phyloP scores from a whole-genome alignment of 352 stramenopile genomes.

The Pythium chondricola region DNA sequence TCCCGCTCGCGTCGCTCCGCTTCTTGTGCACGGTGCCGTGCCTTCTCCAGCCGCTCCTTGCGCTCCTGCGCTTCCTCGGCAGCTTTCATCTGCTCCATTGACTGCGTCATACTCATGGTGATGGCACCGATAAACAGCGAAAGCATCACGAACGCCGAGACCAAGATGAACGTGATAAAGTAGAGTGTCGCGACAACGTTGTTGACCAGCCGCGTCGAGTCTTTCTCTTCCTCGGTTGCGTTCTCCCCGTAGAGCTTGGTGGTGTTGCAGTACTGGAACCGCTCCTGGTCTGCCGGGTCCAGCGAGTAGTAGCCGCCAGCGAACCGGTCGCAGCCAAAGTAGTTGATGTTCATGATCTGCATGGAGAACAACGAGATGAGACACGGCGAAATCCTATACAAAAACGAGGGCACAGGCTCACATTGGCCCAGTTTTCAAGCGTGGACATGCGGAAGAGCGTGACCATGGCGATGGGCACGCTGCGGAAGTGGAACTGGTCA shows the following conservation, averaged over 20 bases:
- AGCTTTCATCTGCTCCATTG: constrained; percentile 84
- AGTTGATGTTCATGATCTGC: constrained; percentile 77
- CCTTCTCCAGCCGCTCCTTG: constrained; percentile 56
- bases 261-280: constrained; percentile 59
- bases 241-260: constrained; percentile 51
- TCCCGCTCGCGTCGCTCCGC: constrained; percentile 40
- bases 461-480: constrained; percentile 69
- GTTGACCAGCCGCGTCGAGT: constrained; percentile 34
- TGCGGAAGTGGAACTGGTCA: constrained; percentile 82
- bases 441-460: constrained; percentile 83
- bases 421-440: constrained; percentile 74
- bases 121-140: constrained; percentile 88
- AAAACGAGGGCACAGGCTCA: no score
- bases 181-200: constrained; percentile 61
- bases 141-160: constrained; percentile 87
- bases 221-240: constrained; percentile 27
- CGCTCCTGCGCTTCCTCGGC: constrained; percentile 57
- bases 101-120: constrained; percentile 88
- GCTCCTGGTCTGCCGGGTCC: constrained; percentile 23
- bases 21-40: constrained; percentile 43
- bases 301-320: constrained; percentile 61
- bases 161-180: constrained; percentile 85
- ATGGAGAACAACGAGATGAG: neutral
- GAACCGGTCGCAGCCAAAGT: constrained; percentile 67
- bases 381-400: no score